Evolutionary conservation across 345 rosid genomes (phyloP).

Genomic region (Acer saccharum): DNA sequence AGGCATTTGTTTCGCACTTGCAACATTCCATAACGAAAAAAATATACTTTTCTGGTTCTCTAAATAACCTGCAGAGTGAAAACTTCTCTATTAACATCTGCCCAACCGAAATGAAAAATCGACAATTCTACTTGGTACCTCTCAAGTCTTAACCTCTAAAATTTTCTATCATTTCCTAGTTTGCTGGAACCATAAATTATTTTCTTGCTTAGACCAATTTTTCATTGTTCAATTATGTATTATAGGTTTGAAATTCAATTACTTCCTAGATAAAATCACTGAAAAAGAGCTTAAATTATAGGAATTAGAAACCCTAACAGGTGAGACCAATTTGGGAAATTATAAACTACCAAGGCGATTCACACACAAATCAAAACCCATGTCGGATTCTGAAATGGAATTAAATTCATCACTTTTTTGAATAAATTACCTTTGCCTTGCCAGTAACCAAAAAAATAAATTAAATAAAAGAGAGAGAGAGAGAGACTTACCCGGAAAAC

Average conservation of each 20-base stretch:
- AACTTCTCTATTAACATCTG: neutral
- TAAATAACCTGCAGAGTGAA: slow-evolving; percentile 25
- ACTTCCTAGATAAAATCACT: neutral
- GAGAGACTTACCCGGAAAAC: slow-evolving; percentile 33
- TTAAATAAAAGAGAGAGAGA: neutral
- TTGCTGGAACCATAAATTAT: neutral
- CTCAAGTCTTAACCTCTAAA: neutral
- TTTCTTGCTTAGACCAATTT: neutral
- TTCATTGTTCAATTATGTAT: neutral
- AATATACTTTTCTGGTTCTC: slow-evolving; percentile 22
- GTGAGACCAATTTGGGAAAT: neutral
- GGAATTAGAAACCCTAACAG: neutral
- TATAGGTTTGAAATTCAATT: neutral
- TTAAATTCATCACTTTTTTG: neutral
- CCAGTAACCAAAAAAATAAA: neutral
- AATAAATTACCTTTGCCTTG: neutral
- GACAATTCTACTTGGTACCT: neutral
- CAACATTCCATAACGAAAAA: slow-evolving; percentile 15
- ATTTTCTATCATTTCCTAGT: neutral
- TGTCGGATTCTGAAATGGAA: neutral
- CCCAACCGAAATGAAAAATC: neutral
- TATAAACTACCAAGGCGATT: neutral
- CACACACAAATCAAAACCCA: neutral
- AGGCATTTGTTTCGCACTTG: slow-evolving; percentile 3
- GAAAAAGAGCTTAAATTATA: neutral